Conservation (phyloP, 1,139 yeast genomes). For the Candida sojae region DNA sequence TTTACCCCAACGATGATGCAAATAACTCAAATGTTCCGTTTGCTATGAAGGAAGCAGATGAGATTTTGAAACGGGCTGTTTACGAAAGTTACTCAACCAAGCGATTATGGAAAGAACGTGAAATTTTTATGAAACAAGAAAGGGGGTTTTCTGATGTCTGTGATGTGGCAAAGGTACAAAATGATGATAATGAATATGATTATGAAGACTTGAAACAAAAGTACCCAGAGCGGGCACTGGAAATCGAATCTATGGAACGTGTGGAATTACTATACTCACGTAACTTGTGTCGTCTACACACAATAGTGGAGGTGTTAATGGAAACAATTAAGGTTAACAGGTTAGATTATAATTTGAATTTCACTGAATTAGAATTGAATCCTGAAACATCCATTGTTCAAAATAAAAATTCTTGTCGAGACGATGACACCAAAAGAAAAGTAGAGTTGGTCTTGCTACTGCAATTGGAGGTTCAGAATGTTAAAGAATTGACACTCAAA, state of each 20-base stretch:
- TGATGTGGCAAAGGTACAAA: slow-evolving; percentile 14
- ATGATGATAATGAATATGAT: slow-evolving; percentile 23
- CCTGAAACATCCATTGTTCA: slow-evolving; percentile 32
- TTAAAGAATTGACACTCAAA: slow-evolving; percentile 67
- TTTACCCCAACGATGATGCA: slow-evolving; percentile 53
- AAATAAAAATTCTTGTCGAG: slow-evolving; percentile 10
- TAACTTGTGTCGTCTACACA: slow-evolving; percentile 56
- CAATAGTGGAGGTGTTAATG: slow-evolving; percentile 63
- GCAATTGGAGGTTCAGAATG: slow-evolving; percentile 56
- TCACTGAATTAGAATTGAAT: slow-evolving; percentile 41
- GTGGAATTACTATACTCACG: slow-evolving; percentile 62
- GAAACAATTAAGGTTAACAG: slow-evolving; percentile 59
- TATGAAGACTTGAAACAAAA: slow-evolving; percentile 17
- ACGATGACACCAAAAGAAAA: slow-evolving; percentile 19
- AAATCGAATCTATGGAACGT: slow-evolving; percentile 49
- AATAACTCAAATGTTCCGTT: slow-evolving; percentile 51
- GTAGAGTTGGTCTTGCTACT: slow-evolving; percentile 31
- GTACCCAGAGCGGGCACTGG: slow-evolving; percentile 34
- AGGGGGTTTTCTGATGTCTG: slow-evolving; percentile 58
- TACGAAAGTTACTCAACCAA: slow-evolving; percentile 64
- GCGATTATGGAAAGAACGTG: slow-evolving; percentile 74
- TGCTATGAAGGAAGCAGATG: slow-evolving; percentile 75
- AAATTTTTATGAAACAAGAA: slow-evolving; percentile 71
- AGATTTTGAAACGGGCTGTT: slow-evolving; percentile 60
- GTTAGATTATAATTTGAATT: slow-evolving; percentile 36